Conservation (phyloP, 2,329 filamentous ascomycete genomes). For the Fusarium sp. region DNA sequence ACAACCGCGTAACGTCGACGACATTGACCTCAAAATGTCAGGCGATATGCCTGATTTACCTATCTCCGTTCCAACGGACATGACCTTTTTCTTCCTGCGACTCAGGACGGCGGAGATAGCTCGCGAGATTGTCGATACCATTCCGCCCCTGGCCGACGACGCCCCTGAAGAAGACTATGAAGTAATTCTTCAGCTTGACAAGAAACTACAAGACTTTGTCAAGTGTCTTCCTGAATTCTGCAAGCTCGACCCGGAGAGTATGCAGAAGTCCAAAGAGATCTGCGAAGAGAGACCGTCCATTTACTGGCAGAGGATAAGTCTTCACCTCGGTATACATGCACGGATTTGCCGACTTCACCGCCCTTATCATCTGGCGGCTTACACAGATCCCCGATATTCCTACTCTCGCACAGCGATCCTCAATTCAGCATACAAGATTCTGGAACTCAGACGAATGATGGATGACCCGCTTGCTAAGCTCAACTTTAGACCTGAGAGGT, state of each 20-base stretch:
- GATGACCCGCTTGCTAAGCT: background rate
- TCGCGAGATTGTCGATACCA: conserved; percentile 2
- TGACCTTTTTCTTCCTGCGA: conserved; percentile 3
- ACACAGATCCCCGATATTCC: background rate
- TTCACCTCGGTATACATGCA: background rate
- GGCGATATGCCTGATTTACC: background rate
- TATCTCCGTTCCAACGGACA: background rate
- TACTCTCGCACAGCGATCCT: background rate
- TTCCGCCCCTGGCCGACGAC: background rate
- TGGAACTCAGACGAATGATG: conserved; percentile 10
- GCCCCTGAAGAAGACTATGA: background rate
- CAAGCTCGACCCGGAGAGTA: background rate
- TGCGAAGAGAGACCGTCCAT: background rate
- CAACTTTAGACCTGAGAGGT: background rate
- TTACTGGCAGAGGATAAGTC: conserved; percentile 5
- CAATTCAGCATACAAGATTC: background rate
- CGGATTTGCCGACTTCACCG: conserved; percentile 11
- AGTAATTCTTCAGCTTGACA: background rate
- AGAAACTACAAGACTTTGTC: background rate
- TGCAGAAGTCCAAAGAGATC: background rate
- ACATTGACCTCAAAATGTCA: background rate
- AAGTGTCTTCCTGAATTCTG: background rate
- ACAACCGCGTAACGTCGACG: background rate
- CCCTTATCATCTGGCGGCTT: conserved; percentile 5
- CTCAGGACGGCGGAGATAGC: background rate